Conservation (phyloP, 108 stramenopile genomes). For the Asterionellopsis glacialis region DNA sequence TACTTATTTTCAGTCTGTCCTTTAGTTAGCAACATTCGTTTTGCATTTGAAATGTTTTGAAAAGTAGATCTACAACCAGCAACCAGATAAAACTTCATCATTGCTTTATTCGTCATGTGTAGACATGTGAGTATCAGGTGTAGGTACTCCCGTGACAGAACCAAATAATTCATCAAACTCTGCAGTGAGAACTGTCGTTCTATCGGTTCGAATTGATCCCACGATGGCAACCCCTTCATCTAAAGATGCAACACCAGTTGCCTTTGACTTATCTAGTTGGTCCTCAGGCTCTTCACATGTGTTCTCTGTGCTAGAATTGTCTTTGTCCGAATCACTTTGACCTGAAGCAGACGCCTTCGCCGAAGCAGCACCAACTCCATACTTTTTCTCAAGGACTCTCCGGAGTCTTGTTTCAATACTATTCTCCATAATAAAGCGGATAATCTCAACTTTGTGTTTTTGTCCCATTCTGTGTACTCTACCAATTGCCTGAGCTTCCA, state of each 20-base stretch:
- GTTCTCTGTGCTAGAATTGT: not conserved
- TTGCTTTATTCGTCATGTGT: not conserved
- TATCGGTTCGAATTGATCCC: constrained; percentile 18
- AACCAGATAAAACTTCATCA: too few species aligned
- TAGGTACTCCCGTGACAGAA: not conserved
- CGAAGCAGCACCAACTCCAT: not conserved
- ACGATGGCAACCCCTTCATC: not conserved
- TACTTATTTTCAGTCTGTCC: too few species aligned
- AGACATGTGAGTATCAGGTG: not conserved
- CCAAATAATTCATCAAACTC: constrained; percentile 38
- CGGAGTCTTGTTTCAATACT: constrained; percentile 28
- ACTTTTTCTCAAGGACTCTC: constrained; percentile 30
- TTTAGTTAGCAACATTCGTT: too few species aligned
- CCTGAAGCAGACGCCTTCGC: not conserved
- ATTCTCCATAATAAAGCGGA: constrained; percentile 21
- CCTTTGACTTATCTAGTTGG: not conserved
- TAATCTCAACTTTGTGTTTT: constrained; percentile 28
- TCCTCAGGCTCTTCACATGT: not conserved
- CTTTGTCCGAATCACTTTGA: not conserved
- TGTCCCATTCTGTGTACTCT: constrained; percentile 56
- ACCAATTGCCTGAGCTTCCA: constrained; percentile 62
- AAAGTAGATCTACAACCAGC: too few species aligned
- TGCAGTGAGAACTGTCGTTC: constrained; percentile 8
- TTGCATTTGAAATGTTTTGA: too few species aligned
- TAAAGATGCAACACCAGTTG: not conserved